Conservation (phyloP, 2,329 filamentous ascomycete genomes). For the Amylocarpus encephaloides region DNA sequence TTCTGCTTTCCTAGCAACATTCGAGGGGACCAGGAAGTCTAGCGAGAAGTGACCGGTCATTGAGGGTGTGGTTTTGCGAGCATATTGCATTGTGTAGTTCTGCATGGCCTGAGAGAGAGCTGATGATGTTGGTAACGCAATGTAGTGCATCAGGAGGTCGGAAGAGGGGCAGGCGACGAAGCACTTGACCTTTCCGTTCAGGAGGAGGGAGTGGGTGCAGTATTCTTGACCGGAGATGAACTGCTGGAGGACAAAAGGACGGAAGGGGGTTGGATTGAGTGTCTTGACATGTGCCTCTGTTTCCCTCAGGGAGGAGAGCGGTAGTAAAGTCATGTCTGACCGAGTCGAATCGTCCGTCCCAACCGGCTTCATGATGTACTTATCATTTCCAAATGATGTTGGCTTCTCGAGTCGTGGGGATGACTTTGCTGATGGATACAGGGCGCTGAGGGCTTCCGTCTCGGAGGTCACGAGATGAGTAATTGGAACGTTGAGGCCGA, state of each 20-base stretch:
- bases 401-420: background rate
- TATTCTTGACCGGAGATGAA: conserved; percentile 59
- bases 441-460: conserved; percentile 46
- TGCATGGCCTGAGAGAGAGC: conserved; percentile 54
- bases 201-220: conserved; percentile 63
- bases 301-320: conserved; percentile 43
- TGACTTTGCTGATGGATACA: conserved; percentile 33
- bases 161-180: conserved; percentile 62
- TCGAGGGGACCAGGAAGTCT: conserved; percentile 58
- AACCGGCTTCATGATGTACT: conserved; percentile 61
- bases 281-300: conserved; percentile 49
- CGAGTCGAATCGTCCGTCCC: conserved; percentile 54
- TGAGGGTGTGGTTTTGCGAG: conserved; percentile 38
- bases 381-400: conserved; percentile 29
- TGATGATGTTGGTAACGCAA: conserved; percentile 48
- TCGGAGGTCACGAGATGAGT: conserved; percentile 47
- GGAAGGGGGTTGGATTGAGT: conserved; percentile 33
- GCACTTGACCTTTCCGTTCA: conserved; percentile 56
- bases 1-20: conserved; percentile 14
- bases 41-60: conserved; percentile 69
- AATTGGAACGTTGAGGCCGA: conserved; percentile 49
- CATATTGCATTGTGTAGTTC: conserved; percentile 55
- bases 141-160: conserved; percentile 61
- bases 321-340: conserved; percentile 61
- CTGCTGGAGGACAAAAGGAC: conserved; percentile 64